Conservation (phyloP, 768 basidiomycete species). For the Lentinula detonsa region DNA sequence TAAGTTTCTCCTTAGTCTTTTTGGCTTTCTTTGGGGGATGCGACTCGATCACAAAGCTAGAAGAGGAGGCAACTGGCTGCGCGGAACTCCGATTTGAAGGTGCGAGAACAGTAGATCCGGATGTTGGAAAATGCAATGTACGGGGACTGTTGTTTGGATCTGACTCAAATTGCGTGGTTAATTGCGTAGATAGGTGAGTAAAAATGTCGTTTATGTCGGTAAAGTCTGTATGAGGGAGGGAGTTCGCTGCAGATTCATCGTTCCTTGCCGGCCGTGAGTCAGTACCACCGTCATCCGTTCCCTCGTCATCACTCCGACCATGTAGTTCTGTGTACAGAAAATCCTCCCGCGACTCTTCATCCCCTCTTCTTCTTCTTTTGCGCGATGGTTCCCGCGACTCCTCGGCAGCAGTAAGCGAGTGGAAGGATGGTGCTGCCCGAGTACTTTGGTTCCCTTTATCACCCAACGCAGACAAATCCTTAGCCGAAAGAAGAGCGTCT, state of each 20-base stretch:
- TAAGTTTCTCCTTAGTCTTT: slow-evolving; percentile 38
- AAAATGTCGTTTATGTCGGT: slow-evolving; percentile 74
- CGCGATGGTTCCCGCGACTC: slow-evolving; percentile 23
- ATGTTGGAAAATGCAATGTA: slow-evolving; percentile 4
- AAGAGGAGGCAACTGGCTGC: slow-evolving; percentile 50
- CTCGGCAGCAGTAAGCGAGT: slow-evolving; percentile 64
- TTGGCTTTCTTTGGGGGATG: slow-evolving; percentile 24
- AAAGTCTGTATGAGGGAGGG: slow-evolving; percentile 48
- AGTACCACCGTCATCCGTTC: slow-evolving; percentile 1
- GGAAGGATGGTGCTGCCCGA: slow-evolving; percentile 71
- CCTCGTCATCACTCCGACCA: slow-evolving; percentile 13
- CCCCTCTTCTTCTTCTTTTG: slow-evolving; percentile 26
- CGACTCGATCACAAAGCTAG: slow-evolving; percentile 24
- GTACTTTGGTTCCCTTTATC: slow-evolving; percentile 49
- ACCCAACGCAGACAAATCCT: slow-evolving; percentile 36
- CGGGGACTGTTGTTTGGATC: slow-evolving; percentile 10
- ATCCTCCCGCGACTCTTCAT: slow-evolving; percentile 26
- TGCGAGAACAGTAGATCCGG: slow-evolving; percentile 21
- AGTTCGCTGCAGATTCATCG: slow-evolving; percentile 13
- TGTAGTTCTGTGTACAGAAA: neutral
- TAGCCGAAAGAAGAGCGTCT: slow-evolving; percentile 30
- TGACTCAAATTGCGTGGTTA: slow-evolving; percentile 51
- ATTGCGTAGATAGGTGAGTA: slow-evolving; percentile 61
- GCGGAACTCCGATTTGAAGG: slow-evolving; percentile 27
- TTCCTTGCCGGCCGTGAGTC: neutral